Evolutionary conservation across 768 basidiomycete genomes (phyloP).

Genomic region (Termitomyces bulborhizus): DNA sequence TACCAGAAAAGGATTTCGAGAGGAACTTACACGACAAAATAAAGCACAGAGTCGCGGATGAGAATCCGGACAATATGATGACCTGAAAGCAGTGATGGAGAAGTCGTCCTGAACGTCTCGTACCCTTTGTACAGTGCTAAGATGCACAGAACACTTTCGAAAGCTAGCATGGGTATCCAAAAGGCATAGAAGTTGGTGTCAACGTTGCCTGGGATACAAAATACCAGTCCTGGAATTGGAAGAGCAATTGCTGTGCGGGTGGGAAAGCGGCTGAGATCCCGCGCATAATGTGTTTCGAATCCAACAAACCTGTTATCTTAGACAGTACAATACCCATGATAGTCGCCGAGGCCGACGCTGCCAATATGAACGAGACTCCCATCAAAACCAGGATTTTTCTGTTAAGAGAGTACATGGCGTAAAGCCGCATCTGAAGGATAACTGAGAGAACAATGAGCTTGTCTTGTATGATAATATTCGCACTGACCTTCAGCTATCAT

Average conservation of each 20-base stretch:
- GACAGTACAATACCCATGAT: constrained; percentile 43
- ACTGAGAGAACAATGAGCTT: constrained; percentile 23
- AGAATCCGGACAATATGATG: constrained; percentile 41
- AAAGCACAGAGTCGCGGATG: constrained; percentile 49
- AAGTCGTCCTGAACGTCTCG: constrained; percentile 31
- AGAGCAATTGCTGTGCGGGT: constrained; percentile 12
- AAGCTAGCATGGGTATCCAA: constrained; percentile 55
- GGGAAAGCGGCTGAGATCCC: background rate
- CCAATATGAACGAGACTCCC: constrained; percentile 32
- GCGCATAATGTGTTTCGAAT: background rate
- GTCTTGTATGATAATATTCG: background rate
- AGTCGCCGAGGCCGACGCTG: constrained; percentile 33
- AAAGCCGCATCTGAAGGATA: constrained; percentile 58
- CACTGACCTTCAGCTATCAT: constrained; percentile 48
- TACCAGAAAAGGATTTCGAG: background rate
- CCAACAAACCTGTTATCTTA: constrained; percentile 31
- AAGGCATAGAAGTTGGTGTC: constrained; percentile 43
- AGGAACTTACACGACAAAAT: constrained; percentile 47
- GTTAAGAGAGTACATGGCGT: constrained; percentile 52
- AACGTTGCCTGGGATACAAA: constrained; percentile 36
- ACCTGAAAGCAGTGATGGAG: constrained; percentile 35
- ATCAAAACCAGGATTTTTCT: constrained; percentile 44
- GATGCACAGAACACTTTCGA: constrained; percentile 45
- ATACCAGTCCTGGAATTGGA: constrained; percentile 19
- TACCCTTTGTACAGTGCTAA: constrained; percentile 44